Base-by-base conservation (phyloP, 768 basidiomycete species). In the Phylloporus arenicola region DNA sequence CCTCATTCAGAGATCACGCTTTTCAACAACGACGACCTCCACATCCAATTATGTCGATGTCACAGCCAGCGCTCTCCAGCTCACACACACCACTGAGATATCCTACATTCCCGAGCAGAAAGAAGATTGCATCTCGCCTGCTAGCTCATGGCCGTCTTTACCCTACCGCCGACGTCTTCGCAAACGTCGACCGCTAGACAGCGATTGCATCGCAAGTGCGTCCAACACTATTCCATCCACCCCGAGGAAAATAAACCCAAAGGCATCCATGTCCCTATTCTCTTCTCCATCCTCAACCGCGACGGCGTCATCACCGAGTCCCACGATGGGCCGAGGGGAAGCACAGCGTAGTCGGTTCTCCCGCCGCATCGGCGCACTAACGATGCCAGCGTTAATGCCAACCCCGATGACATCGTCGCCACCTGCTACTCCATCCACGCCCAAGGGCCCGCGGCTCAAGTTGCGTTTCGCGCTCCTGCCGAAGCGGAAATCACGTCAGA, bases 1-100 rank as follows among this genome's bases (percentile, higher is more conserved):
- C 33, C 27, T 22, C n/a, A 14, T 43, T 12, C 42, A 70, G 70
- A 56, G 40, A 38, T 70, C 70, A 9, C 70, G 65, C 16, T 72
- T 72, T 48, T 70, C 70, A 27, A 57, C 57, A 22, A 67, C 69
- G 29, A 70, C 69, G 6, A 64, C 61, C 0, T 64, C 70, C 5
- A 69, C 69, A 3, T 71, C 69, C 30, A 57, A 64, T 40, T 61
- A 62, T 38, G 50, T 69, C 16, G 60, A 65, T 6, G 52, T 57
- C 12, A 11, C 47, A 1, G 11, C 51, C 10, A 35, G 19, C 17
- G 22, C 47, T 3, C 19, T 41, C 9, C 62, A 49, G 10, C 52
- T 38, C 40, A 37, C 13, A 11, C 45, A 35, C 4, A 10, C 40
- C 22, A 41, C 29, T 1, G 45, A 49, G 43, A 40, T 44, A 19